Percentiles rank a stretch among this genome's conserved stretches.
phyloP scores from a whole-genome alignment of 2,329 filamentous ascomycete species.

The Dactylellina leptospora region DNA sequence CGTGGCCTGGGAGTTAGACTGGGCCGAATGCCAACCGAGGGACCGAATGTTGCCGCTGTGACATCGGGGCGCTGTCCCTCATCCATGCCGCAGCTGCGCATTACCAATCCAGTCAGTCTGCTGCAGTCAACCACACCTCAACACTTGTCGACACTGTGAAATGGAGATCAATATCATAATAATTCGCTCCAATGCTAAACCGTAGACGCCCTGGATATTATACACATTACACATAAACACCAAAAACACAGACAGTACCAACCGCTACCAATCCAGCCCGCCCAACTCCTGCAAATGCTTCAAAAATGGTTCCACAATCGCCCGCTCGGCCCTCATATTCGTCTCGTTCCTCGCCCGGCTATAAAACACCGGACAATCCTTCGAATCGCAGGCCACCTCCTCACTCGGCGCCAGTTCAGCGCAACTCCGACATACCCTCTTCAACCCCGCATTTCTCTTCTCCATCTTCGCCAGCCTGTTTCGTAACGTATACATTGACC shows the following conservation, averaged over 20 bases:
- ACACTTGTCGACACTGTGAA: too few species aligned
- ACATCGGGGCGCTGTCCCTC: background rate
- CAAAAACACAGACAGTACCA: background rate
- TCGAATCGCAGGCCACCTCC: slow-evolving; percentile 84
- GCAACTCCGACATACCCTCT: slow-evolving; percentile 80
- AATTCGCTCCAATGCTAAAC: background rate
- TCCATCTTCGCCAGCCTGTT: slow-evolving; percentile 71
- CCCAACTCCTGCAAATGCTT: slow-evolving; percentile 60
- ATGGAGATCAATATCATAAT: background rate
- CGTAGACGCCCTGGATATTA: slow-evolving; percentile 1
- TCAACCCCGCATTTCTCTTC: slow-evolving; percentile 70
- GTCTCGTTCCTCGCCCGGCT: slow-evolving; percentile 72
- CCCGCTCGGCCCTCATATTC: slow-evolving; percentile 61
- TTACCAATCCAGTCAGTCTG: slow-evolving; percentile 20
- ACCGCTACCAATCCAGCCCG: slow-evolving; percentile 14
- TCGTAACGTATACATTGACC: slow-evolving; percentile 72
- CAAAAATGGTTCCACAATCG: slow-evolving; percentile 61
- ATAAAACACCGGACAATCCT: slow-evolving; percentile 94
- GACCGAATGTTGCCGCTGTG: slow-evolving; percentile 44
- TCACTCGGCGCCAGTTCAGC: slow-evolving; percentile 77
- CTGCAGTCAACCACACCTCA: background rate
- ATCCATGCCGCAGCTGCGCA: background rate
- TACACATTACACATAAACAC: background rate
- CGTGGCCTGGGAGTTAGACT: background rate
- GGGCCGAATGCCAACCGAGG: slow-evolving; percentile 45